These are phyloP conservation scores for Botrytis paeoniae DNA, from an alignment of 2,329 filamentous ascomycete genomes.

Conservation along the genomic window DNA sequence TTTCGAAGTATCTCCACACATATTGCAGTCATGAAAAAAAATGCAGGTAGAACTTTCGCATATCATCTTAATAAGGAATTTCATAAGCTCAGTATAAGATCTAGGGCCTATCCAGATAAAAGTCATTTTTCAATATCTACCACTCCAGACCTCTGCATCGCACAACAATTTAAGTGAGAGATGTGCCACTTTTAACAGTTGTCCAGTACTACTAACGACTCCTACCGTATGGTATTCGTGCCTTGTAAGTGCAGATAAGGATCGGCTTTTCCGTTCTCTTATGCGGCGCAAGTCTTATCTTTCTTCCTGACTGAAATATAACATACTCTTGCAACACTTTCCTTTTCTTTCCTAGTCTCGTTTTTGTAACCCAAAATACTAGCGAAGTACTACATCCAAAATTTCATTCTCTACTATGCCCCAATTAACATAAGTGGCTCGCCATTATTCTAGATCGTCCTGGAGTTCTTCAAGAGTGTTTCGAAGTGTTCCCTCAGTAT, in stretches of 20 bases:
- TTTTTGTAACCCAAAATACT: not conserved
- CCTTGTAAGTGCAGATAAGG: not conserved
- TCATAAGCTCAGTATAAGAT: not conserved
- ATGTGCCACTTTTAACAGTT: not conserved
- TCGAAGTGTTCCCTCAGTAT: not conserved
- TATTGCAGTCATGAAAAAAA: too few relatives aligned
- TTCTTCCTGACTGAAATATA: not conserved
- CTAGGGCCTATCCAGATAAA: not conserved
- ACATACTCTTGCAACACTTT: not conserved
- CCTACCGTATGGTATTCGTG: not conserved
- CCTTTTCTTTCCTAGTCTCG: not conserved
- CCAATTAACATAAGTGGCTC: not conserved
- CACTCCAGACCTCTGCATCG: not conserved
- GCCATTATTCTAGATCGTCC: not conserved
- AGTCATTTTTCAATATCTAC: fast-evolving
- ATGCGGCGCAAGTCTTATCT: not conserved
- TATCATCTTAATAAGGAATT: not conserved
- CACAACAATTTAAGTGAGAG: not conserved
- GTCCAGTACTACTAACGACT: not conserved
- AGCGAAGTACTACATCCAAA: not conserved
- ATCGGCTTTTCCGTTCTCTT: not conserved
- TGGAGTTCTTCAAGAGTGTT: not conserved
- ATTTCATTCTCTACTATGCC: too few relatives aligned
- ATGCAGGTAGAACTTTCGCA: not conserved
- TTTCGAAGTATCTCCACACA: not conserved